These are phyloP conservation scores for Periconia sp. DNA, from an alignment of 2,329 filamentous ascomycete genomes.

Conservation along the genomic window DNA sequence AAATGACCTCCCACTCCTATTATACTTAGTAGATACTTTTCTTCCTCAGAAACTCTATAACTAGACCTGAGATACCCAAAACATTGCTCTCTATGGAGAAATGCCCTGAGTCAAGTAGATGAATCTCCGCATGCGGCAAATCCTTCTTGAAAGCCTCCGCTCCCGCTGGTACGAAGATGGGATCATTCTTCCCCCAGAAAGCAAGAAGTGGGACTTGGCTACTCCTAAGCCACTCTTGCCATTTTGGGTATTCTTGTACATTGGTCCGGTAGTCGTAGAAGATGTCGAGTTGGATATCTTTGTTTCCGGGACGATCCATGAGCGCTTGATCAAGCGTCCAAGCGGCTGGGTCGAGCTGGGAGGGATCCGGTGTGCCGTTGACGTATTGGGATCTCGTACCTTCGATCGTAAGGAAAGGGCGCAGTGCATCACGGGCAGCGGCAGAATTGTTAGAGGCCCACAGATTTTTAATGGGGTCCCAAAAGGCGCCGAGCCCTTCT, in stretches of 20 bases:
- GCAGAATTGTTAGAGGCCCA: constrained; percentile 48
- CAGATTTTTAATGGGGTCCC: constrained; percentile 55
- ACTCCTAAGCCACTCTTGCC: constrained; percentile 61
- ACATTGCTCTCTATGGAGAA: constrained; percentile 56
- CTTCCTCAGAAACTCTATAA: constrained; percentile 45
- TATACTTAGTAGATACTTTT: constrained; percentile 15
- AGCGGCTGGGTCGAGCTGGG: constrained; percentile 51
- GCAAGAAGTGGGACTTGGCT: constrained; percentile 61
- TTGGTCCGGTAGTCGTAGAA: constrained; percentile 65
- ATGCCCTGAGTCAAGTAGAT: constrained; percentile 62
- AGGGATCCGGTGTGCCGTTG: constrained; percentile 45
- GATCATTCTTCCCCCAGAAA: constrained; percentile 65
- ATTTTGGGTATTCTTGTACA: constrained; percentile 58
- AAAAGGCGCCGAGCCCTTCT: constrained; percentile 60
- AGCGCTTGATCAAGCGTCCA: constrained; percentile 61
- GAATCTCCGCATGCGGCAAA: constrained; percentile 55
- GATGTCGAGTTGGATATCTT: constrained; percentile 62
- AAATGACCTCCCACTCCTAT: neutral
- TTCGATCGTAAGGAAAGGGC: constrained; percentile 19
- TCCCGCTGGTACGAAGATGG: constrained; percentile 57
- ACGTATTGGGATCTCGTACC: constrained; percentile 52
- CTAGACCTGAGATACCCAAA: constrained; percentile 40
- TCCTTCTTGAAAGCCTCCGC: constrained; percentile 63
- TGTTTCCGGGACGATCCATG: constrained; percentile 56
- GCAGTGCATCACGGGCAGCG: constrained; percentile 19